These are phyloP conservation scores for Juglanconis sp. DNA, from an alignment of 2,329 filamentous ascomycete genomes.

Conservation along the genomic window DNA sequence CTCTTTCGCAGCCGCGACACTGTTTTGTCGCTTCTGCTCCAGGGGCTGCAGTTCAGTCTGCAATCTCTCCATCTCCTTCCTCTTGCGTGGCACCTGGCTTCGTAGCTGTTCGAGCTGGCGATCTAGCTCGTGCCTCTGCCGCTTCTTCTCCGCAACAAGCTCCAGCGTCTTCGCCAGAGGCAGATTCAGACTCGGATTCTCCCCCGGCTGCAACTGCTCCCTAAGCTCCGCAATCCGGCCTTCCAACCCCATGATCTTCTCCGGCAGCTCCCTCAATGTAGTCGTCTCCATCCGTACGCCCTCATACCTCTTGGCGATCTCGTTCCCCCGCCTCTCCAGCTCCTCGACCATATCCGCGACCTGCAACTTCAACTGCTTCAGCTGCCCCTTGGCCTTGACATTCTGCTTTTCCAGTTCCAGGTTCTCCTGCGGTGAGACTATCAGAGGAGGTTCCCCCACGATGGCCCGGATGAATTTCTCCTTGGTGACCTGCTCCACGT, in stretches of 20 bases:
- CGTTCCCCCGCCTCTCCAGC: constrained; percentile 63
- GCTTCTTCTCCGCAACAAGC: constrained; percentile 49
- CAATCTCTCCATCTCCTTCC: constrained; percentile 64
- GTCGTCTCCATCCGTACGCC: constrained; percentile 45
- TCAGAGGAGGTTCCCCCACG: constrained; percentile 82
- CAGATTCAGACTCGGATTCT: constrained; percentile 48
- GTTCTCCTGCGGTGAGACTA: constrained; percentile 82
- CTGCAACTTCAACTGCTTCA: constrained; percentile 78
- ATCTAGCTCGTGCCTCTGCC: constrained; percentile 54
- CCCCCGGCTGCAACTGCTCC: constrained; percentile 33
- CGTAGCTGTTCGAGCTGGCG: constrained; percentile 62
- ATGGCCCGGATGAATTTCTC: constrained; percentile 95
- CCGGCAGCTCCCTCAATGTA: constrained; percentile 49
- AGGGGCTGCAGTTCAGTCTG: constrained; percentile 66
- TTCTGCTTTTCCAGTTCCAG: constrained; percentile 68
- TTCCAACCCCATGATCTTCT: constrained; percentile 47
- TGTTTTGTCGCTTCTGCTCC: constrained; percentile 64
- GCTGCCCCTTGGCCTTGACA: constrained; percentile 66
- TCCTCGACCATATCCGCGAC: constrained; percentile 70
- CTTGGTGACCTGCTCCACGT: constrained; percentile 97
- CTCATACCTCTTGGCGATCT: constrained; percentile 55
- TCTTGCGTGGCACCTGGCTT: constrained; percentile 61
- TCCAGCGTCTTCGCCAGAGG: constrained; percentile 56
- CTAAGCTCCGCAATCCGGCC: constrained; percentile 44
- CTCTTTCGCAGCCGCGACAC: constrained; percentile 66